Conservation (phyloP, 371 early-diverging fungal species). For the Rhizomucor miehei region DNA sequence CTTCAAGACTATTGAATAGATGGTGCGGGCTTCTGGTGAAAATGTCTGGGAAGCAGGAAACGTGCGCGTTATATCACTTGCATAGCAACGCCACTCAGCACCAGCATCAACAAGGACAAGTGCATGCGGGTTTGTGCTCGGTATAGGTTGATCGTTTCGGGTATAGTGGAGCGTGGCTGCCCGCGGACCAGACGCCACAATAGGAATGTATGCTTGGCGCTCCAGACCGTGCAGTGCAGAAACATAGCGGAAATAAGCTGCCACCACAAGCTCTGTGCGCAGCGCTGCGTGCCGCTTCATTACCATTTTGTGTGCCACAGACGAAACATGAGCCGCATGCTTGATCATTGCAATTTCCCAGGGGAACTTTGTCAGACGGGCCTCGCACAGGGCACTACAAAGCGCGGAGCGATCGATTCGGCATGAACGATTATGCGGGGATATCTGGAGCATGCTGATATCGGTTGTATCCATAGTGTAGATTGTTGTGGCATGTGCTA, state of each 20-base stretch:
- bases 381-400: conserved; percentile 35
- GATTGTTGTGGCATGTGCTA: conserved; percentile 27
- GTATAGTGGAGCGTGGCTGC: conserved; percentile 60
- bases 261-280: conserved; percentile 53
- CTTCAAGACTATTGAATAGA: conserved; percentile 81
- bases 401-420: conserved; percentile 4
- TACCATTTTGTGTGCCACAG: conserved; percentile 40
- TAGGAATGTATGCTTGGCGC: conserved; percentile 54
- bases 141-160: conserved; percentile 43
- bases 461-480: conserved; percentile 19
- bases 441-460: conserved; percentile 4
- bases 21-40: conserved; percentile 55
- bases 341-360: conserved; percentile 51
- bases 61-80: conserved; percentile 86
- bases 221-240: conserved; percentile 46
- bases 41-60: conserved; percentile 83
- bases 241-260: conserved; percentile 56
- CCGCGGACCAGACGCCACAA: conserved; percentile 58
- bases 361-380: conserved; percentile 51
- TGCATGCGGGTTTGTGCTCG: conserved; percentile 25
- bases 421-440: background rate
- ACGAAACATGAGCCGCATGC: conserved; percentile 29
- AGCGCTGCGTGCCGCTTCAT: conserved; percentile 29
- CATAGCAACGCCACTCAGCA: conserved; percentile 79
- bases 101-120: conserved; percentile 89